These are phyloP conservation scores for Curvularia eragrostidis DNA, from an alignment of 2,329 filamentous ascomycete genomes.

Conservation along the genomic window DNA sequence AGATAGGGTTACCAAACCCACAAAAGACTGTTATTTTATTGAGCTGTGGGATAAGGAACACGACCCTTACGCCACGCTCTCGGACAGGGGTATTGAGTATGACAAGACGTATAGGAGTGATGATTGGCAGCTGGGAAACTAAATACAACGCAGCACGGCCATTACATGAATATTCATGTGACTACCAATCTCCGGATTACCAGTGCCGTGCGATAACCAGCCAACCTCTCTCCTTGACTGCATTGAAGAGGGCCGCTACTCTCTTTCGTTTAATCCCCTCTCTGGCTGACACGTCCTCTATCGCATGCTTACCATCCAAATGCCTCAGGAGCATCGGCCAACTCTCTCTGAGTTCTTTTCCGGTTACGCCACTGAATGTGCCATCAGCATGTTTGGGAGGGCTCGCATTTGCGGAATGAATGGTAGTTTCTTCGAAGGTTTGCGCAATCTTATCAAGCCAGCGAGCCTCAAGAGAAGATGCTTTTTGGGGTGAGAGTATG, in stretches of 20 bases:
- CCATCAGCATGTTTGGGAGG: conserved; percentile 30
- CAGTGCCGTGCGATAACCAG: conserved; percentile 52
- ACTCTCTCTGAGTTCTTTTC: conserved; percentile 60
- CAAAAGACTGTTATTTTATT: neutral
- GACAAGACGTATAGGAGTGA: neutral
- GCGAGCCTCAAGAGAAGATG: conserved; percentile 77
- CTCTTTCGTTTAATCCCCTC: conserved; percentile 85
- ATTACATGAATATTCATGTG: neutral
- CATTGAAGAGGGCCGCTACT: conserved; percentile 61
- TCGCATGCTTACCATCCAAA: conserved; percentile 82
- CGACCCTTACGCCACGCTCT: neutral
- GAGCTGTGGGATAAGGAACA: neutral
- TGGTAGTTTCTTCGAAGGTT: conserved; percentile 50
- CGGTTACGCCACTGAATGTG: conserved; percentile 27
- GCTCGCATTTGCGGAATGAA: conserved; percentile 28
- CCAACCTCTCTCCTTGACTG: conserved; percentile 74
- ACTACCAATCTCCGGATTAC: conserved; percentile 24
- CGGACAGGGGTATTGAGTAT: neutral
- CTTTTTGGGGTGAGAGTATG: conserved; percentile 78
- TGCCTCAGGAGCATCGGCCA: conserved; percentile 83
- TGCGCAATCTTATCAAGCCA: conserved; percentile 61
- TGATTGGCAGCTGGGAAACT: neutral
- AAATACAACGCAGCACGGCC: neutral
- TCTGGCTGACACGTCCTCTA: conserved; percentile 85
- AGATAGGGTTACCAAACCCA: neutral